Percentiles rank a stretch among this genome's conserved stretches.
phyloP scores from a whole-genome alignment of 2,329 filamentous ascomycete species.

The Talaromyces verruculosus region DNA sequence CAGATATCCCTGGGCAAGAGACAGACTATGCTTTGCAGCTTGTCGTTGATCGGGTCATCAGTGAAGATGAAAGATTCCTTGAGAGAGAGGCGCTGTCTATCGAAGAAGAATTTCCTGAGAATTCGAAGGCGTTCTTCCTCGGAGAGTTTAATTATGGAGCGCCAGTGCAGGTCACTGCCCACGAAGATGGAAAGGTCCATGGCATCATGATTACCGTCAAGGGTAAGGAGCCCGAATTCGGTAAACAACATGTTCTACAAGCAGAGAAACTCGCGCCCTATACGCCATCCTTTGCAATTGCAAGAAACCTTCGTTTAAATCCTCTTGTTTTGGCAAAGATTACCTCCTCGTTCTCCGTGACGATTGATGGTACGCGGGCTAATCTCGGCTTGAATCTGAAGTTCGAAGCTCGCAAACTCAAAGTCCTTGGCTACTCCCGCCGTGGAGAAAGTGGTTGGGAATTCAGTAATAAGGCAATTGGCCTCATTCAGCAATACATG shows the following conservation, averaged over 20 bases:
- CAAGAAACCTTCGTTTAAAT: conserved; percentile 76
- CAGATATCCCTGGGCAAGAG: conserved; percentile 78
- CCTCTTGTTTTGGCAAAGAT: conserved; percentile 91
- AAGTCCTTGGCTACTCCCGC: conserved; percentile 92
- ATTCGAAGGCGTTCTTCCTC: conserved; percentile 84
- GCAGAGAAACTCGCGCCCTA: conserved; percentile 74
- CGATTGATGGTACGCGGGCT: conserved; percentile 75
- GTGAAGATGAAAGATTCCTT: conserved; percentile 88
- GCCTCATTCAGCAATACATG: conserved; percentile 85
- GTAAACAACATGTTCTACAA: conserved; percentile 67
- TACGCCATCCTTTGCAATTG: conserved; percentile 83
- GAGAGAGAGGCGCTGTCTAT: conserved; percentile 85
- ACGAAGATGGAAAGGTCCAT: conserved; percentile 72
- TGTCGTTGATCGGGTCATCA: conserved; percentile 84
- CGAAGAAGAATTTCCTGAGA: conserved; percentile 84
- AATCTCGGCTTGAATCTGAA: conserved; percentile 96
- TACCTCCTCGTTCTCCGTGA: conserved; percentile 87
- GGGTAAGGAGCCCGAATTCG: conserved; percentile 77
- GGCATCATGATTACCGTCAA: conserved; percentile 73
- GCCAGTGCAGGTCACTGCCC: conserved; percentile 77
- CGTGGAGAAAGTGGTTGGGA: conserved; percentile 89
- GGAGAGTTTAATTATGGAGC: conserved; percentile 91
- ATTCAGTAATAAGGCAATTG: conserved; percentile 81
- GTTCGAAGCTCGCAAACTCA: conserved; percentile 92
- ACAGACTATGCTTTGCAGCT: conserved; percentile 88